Base-by-base conservation (phyloP, 1,139 yeast species). In the Geotrichum restrictum region DNA sequence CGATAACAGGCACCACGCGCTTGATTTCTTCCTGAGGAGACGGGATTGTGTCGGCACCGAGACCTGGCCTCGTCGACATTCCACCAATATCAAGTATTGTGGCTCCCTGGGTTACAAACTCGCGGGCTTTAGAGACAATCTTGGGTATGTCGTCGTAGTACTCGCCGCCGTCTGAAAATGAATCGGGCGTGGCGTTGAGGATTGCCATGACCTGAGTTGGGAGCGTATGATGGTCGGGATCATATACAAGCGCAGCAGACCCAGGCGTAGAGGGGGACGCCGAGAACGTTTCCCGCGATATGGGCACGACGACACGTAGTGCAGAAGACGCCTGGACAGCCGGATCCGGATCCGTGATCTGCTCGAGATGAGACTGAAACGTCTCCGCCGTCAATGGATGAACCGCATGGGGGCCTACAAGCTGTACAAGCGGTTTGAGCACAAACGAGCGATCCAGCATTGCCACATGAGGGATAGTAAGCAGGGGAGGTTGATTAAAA, bases 371-470 rank as follows among this genome's bases (percentile, higher is more conserved):
- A 56, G 80, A 74, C 60, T 79, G 83, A 49, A 82, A 74, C 0
- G 95, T 84, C 64, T 88, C 95, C 0, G 94, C 91, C 1, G 93
- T 83, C 13, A 88, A 80, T 0, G 96, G 96, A 64, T 88, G 96
- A 2, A 80, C 68, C 43, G 69, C 72, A 41, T 77, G 80, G 0
- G 89, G 85, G 2, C 83, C 75, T 3, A 88, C 66, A 31, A 91
- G 71, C 67, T 94, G 98, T 64, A 88, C 82, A 45, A 94, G 73
- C 1, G 99, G 99, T 56, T 83, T 83, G 48, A 94, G 70, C 11
- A 94, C 99, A 74, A 93, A 93, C 1, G 91, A 80, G 56, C 99
- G 77, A 59, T 89, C 96, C 51, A 88, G 74, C 89, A 93, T 85
- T 51, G 88, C 77, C 42, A 83, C 80, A 68, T 93, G 99, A 0